Percentiles rank a stretch among this genome's conserved stretches.
Conservation (phyloP, 768 basidiomycete species). For the Neoboletus brunneissimus region DNA sequence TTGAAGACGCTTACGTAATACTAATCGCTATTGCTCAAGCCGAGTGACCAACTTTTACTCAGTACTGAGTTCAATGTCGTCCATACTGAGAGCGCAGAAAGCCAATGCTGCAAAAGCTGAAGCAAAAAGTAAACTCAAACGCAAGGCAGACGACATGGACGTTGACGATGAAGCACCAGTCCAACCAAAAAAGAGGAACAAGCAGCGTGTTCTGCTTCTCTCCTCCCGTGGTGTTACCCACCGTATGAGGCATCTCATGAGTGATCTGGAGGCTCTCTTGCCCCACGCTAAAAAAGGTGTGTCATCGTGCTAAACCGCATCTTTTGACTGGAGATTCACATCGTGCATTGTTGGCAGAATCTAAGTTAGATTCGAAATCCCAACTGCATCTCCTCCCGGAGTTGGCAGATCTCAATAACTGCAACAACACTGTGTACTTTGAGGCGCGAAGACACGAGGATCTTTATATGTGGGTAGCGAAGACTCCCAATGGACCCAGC, state of each 20-base stretch:
- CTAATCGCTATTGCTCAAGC: background rate
- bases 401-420: constrained; percentile 94
- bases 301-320: constrained; percentile 26
- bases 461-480: constrained; percentile 93
- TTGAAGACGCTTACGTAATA: constrained; percentile 26
- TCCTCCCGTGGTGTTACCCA: constrained; percentile 94
- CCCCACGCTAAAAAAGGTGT: constrained; percentile 97
- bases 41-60: background rate
- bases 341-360: constrained; percentile 51
- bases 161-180: constrained; percentile 47
- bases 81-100: constrained; percentile 60
- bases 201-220: constrained; percentile 90
- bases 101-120: constrained; percentile 52
- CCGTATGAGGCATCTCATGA: constrained; percentile 97
- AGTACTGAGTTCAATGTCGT: constrained; percentile 47
- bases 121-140: constrained; percentile 48
- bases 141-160: constrained; percentile 62
- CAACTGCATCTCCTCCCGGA: constrained; percentile 91
- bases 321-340: background rate
- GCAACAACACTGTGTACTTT: constrained; percentile 96
- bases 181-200: constrained; percentile 69
- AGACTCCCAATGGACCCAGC: constrained; percentile 96
- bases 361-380: constrained; percentile 96
- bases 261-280: constrained; percentile 82
- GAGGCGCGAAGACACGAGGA: constrained; percentile 96